Conservation (phyloP, 306 rosid genomes). For the Vigna nakashimae region DNA sequence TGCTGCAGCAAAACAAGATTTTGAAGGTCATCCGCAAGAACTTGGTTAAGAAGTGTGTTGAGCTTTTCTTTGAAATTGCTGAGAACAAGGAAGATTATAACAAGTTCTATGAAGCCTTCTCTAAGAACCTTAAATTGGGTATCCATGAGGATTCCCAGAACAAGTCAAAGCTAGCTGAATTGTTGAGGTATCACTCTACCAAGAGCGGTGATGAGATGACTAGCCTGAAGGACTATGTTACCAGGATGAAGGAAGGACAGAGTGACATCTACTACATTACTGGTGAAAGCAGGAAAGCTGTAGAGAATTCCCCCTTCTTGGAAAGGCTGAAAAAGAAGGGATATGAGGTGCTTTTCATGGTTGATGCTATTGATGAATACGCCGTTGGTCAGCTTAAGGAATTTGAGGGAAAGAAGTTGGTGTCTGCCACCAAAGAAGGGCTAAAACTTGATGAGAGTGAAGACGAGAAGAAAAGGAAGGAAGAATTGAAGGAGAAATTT, state of each 20-base stretch:
- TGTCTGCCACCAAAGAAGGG: constrained; percentile 95
- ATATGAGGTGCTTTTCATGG: constrained; percentile 82
- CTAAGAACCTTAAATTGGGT: constrained; percentile 88
- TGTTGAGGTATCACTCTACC: constrained; percentile 86
- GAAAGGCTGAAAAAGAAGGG: constrained; percentile 95
- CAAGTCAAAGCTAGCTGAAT: constrained; percentile 84
- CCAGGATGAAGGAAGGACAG: constrained; percentile 99
- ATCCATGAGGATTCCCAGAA: constrained; percentile 87
- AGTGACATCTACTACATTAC: constrained; percentile 84
- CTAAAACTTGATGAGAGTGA: constrained; percentile 84
- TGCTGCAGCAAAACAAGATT: constrained; percentile 91
- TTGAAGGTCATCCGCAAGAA: constrained; percentile 91
- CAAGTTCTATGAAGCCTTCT: constrained; percentile 89
- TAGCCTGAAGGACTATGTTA: constrained; percentile 89
- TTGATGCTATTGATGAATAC: constrained; percentile 93
- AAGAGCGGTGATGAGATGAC: constrained; percentile 94
- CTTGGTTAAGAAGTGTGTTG: constrained; percentile 88
- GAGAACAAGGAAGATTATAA: constrained; percentile 96
- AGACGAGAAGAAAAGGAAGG: constrained; percentile 75
- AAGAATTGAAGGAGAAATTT: constrained; percentile 74
- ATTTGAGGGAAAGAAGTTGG: constrained; percentile 89
- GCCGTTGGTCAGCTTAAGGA: constrained; percentile 94
- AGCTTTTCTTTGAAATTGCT: constrained; percentile 86
- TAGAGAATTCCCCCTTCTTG: constrained; percentile 92
- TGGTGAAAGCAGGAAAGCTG: constrained; percentile 94